phyloP scores from a whole-genome alignment of 2,329 filamentous ascomycete species.

The Calonectria naviculata region DNA sequence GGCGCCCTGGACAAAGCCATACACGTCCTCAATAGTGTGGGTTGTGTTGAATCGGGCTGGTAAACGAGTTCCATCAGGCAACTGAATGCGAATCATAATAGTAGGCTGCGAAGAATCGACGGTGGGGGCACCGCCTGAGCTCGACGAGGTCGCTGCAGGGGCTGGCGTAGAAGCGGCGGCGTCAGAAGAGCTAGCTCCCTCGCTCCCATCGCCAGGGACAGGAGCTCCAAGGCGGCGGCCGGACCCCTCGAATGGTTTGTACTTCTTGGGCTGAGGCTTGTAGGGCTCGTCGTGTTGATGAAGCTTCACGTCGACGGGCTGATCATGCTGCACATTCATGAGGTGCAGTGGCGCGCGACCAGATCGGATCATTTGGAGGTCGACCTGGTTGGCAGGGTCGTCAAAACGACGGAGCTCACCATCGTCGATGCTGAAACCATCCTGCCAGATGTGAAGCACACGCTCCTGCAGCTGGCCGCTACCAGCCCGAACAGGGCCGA shows the following conservation, averaged over 20 bases:
- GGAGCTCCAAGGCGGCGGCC: conserved; percentile 83
- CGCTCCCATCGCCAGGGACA: conserved; percentile 68
- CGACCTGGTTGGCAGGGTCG: conserved; percentile 78
- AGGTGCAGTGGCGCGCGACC: conserved; percentile 82
- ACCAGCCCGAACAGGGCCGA: conserved; percentile 41
- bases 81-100: conserved; percentile 78
- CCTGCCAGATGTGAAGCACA: conserved; percentile 82
- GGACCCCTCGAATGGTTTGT: conserved; percentile 78
- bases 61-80: conserved; percentile 81
- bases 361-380: conserved; percentile 79
- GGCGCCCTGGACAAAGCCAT: conserved; percentile 77
- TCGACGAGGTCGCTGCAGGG: conserved; percentile 44
- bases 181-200: conserved; percentile 24
- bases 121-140: conserved; percentile 44
- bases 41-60: conserved; percentile 85
- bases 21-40: conserved; percentile 82
- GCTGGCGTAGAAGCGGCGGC: conserved; percentile 32
- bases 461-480: conserved; percentile 68
- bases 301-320: conserved; percentile 83
- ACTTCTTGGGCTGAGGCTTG: conserved; percentile 77
- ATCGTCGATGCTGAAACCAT: conserved; percentile 89
- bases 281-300: conserved; percentile 80
- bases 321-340: conserved; percentile 79
- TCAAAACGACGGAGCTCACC: conserved; percentile 82
- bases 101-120: conserved; percentile 76